Evolutionary conservation across 2,329 filamentous ascomycete species (phyloP).

Genomic region (Fusarium torulosum): DNA sequence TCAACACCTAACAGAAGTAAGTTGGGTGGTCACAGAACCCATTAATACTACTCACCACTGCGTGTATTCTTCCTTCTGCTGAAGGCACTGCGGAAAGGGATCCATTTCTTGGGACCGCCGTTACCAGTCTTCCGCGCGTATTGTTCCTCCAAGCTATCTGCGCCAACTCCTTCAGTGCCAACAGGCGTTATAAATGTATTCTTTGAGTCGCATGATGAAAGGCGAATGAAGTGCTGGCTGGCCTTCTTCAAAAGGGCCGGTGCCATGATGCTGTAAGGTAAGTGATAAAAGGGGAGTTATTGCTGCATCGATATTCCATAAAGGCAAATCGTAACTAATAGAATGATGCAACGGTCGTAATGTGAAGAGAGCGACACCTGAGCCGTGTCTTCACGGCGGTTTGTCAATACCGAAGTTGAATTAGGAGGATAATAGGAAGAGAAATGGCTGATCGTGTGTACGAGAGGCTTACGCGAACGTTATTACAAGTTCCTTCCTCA

Average conservation of each 20-base stretch:
- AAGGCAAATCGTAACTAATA: constrained; percentile 6
- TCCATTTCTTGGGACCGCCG: constrained; percentile 52
- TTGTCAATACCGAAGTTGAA: neutral
- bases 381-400: constrained; percentile 1
- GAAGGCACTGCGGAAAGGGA: constrained; percentile 53
- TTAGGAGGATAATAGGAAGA: neutral
- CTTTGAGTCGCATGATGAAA: constrained; percentile 32
- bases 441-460: neutral
- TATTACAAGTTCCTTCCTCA: constrained; percentile 1
- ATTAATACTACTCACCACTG: constrained; percentile 35
- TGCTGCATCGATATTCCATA: constrained; percentile 23
- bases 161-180: constrained; percentile 9
- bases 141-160: constrained; percentile 17
- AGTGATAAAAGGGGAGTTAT: constrained; percentile 10
- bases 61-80: constrained; percentile 50
- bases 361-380: constrained; percentile 21
- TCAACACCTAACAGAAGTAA: constrained; percentile 44
- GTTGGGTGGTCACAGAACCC: neutral
- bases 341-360: constrained; percentile 6
- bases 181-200: constrained; percentile 21
- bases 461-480: neutral
- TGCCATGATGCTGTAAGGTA: constrained; percentile 48
- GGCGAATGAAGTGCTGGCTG: constrained; percentile 43
- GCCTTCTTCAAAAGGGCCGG: constrained; percentile 46
- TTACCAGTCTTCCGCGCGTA: constrained; percentile 45